A percentile compares a stretch with the other conserved stretches of the same genome.
Evolutionary conservation across 768 basidiomycete genomes (phyloP).

Genomic region (Astraeus odoratus): DNA sequence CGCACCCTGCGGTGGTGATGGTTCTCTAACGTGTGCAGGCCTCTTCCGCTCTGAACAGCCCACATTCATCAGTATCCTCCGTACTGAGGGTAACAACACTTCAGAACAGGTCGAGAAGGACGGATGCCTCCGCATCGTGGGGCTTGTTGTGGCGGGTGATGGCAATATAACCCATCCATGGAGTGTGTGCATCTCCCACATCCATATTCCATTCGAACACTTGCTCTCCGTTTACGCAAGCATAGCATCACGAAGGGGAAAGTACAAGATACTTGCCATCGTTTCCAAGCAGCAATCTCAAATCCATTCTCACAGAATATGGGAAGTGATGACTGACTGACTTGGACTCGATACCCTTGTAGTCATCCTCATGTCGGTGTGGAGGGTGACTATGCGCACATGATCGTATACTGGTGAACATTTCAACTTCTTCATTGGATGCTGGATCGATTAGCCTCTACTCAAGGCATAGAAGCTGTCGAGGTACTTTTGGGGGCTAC

Average conservation of each 20-base stretch:
- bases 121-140: slow-evolving; percentile 88
- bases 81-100: slow-evolving; percentile 67
- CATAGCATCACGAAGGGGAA: slow-evolving; percentile 83
- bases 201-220: neutral
- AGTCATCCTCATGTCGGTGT: slow-evolving; percentile 90
- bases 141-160: slow-evolving; percentile 98
- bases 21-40: slow-evolving; percentile 93
- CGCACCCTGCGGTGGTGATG: slow-evolving; percentile 96
- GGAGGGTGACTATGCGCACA: slow-evolving; percentile 91
- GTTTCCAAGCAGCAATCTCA: slow-evolving; percentile 82
- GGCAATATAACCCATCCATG: slow-evolving; percentile 88
- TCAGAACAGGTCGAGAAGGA: slow-evolving; percentile 64
- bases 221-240: slow-evolving; percentile 2
- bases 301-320: slow-evolving; percentile 85
- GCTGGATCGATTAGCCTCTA: slow-evolving; percentile 58
- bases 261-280: slow-evolving; percentile 97
- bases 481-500: slow-evolving; percentile 81
- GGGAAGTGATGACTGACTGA: slow-evolving; percentile 75
- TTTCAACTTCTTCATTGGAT: neutral
- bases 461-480: slow-evolving; percentile 94
- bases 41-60: slow-evolving; percentile 94
- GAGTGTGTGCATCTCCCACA: slow-evolving; percentile 42
- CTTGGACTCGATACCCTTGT: slow-evolving; percentile 93
- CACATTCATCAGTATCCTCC: slow-evolving; percentile 63
- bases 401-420: slow-evolving; percentile 81